These are phyloP conservation scores for Phaeosphaeriaceae sp. DNA, from an alignment of 2,329 filamentous ascomycete genomes.

Conservation along the genomic window DNA sequence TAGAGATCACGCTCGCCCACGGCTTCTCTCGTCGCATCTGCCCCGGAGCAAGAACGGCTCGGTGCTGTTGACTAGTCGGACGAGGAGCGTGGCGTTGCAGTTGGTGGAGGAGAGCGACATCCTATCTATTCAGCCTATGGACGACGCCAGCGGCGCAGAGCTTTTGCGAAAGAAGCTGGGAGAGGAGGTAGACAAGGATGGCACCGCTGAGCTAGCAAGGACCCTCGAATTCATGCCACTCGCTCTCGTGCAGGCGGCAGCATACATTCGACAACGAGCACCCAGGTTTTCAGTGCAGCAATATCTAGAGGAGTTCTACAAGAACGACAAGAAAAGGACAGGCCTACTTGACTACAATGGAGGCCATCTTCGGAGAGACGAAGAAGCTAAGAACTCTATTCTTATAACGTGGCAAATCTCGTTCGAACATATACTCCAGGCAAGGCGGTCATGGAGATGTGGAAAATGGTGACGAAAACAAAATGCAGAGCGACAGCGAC, in stretches of 20 bases:
- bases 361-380: no score
- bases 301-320: no score
- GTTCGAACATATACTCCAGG: constrained; percentile 38
- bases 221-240: no score
- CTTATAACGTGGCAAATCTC: constrained; percentile 22
- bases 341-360: no score
- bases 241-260: no score
- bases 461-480: neutral
- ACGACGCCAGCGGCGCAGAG: neutral
- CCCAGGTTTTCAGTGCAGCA: no score
- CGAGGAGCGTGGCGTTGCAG: constrained; percentile 5
- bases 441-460: constrained; percentile 2
- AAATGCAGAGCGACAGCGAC: constrained; percentile 4
- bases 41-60: neutral
- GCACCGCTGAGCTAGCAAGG: no score
- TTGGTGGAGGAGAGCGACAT: constrained; percentile 7
- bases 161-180: neutral
- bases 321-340: no score
- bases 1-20: no score
- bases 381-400: no score
- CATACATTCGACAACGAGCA: no score
- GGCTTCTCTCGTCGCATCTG: neutral
- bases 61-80: constrained; percentile 7
- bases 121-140: constrained; percentile 6
- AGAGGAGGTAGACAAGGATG: no score